Evolutionary conservation across 192 early-diverging fungal species (phyloP).

Genomic region (Coemansia javaensis): DNA sequence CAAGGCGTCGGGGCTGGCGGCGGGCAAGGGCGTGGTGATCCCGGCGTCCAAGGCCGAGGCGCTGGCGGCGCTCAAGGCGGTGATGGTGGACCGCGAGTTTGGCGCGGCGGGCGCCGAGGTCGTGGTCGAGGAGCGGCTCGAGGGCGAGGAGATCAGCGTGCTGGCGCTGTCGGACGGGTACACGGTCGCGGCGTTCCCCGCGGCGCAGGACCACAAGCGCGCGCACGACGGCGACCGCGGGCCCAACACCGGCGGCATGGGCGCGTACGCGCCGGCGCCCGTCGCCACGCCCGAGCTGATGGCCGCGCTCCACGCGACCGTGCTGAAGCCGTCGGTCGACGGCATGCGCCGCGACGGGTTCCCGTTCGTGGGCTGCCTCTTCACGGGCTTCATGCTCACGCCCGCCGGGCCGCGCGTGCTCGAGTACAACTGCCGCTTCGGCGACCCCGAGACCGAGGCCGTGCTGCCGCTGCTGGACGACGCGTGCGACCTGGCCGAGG

Average conservation of each 20-base stretch:
- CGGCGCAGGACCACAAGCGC: slow-evolving; percentile 98
- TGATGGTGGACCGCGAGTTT: slow-evolving; percentile 91
- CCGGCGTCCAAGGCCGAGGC: slow-evolving; percentile 84
- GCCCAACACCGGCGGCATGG: slow-evolving; percentile 99
- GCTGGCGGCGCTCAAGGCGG: slow-evolving; percentile 70
- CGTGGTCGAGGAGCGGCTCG: slow-evolving; percentile 91
- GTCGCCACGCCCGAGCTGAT: slow-evolving; percentile 77
- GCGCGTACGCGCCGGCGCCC: slow-evolving; percentile 94
- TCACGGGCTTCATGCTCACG: slow-evolving; percentile 96
- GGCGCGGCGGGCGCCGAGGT: slow-evolving; percentile 87
- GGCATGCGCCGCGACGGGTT: slow-evolving; percentile 94
- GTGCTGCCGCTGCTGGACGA: slow-evolving; percentile 86
- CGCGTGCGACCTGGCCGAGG: slow-evolving; percentile 77
- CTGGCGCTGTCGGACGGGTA: slow-evolving; percentile 94
- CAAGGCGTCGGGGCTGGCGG: slow-evolving; percentile 96
- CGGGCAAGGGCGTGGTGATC: slow-evolving; percentile 95
- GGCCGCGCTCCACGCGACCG: slow-evolving; percentile 63
- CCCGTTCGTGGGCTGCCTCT: slow-evolving; percentile 96
- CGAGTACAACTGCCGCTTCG: slow-evolving; percentile 98
- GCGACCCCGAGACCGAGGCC: slow-evolving; percentile 97
- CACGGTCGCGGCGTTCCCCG: slow-evolving; percentile 82
- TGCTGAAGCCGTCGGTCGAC: slow-evolving; percentile 88
- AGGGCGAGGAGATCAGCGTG: slow-evolving; percentile 90
- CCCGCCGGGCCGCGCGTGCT: slow-evolving; percentile 86
- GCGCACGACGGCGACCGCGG: slow-evolving; percentile 90